Evolutionary conservation across 768 basidiomycete species (phyloP).

Genomic region (Hericium rajendrae): DNA sequence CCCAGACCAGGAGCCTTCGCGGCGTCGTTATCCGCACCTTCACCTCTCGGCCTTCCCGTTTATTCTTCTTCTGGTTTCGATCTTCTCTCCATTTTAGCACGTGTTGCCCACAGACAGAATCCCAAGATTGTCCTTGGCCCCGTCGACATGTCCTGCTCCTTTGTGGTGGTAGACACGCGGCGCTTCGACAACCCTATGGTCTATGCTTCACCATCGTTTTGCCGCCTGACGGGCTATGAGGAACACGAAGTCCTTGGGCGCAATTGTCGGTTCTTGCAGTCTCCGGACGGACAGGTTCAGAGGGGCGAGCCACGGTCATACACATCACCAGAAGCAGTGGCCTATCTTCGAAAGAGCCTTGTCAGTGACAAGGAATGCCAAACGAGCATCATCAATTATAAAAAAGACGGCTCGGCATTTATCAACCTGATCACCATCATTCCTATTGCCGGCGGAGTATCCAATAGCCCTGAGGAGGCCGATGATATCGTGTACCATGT

Average conservation of each 20-base stretch:
- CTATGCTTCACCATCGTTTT: conserved; percentile 84
- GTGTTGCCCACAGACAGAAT: conserved; percentile 64
- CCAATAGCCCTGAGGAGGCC: conserved; percentile 38
- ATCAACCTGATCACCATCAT: conserved; percentile 90
- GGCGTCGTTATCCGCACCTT: conserved; percentile 15
- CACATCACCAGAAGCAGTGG: conserved; percentile 58
- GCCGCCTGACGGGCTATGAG: conserved; percentile 61
- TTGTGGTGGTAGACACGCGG: conserved; percentile 80
- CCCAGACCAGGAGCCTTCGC: background rate
- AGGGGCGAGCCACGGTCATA: conserved; percentile 46
- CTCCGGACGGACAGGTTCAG: conserved; percentile 50
- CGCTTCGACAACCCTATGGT: conserved; percentile 80
- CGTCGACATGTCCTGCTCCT: conserved; percentile 87
- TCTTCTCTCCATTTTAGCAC: conserved; percentile 68
- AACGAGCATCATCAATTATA: conserved; percentile 78
- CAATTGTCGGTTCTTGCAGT: conserved; percentile 88
- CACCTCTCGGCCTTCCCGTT: conserved; percentile 38
- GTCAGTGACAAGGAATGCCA: conserved; percentile 81
- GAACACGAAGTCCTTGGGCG: conserved; percentile 74
- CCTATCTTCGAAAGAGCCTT: conserved; percentile 57
- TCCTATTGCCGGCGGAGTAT: conserved; percentile 60
- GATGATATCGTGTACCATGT: conserved; percentile 79
- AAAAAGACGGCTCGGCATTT: conserved; percentile 76
- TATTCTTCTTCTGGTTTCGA: conserved; percentile 93
- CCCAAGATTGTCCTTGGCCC: conserved; percentile 78